These are phyloP conservation scores for Diaporthe caulivora DNA, from an alignment of 2,329 filamentous ascomycete genomes.

Conservation along the genomic window DNA sequence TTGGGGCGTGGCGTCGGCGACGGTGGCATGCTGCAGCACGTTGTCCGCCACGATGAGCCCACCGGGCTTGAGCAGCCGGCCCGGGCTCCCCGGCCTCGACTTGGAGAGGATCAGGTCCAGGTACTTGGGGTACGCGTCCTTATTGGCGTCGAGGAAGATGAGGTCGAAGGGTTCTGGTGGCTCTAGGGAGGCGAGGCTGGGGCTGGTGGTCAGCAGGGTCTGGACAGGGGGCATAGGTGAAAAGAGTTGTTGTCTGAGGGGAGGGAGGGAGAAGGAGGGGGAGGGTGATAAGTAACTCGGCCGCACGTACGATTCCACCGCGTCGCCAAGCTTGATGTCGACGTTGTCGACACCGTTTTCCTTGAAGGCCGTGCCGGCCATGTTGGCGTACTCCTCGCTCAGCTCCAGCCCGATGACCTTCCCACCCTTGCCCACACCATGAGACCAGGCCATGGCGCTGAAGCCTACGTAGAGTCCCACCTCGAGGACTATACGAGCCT, in stretches of 20 bases:
- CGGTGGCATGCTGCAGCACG: constrained; percentile 61
- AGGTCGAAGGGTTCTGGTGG: constrained; percentile 62
- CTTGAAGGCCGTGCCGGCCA: constrained; percentile 54
- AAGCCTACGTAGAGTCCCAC: constrained; percentile 63
- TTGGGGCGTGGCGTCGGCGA: constrained; percentile 53
- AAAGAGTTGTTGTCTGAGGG: background rate
- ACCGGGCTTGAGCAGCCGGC: constrained; percentile 60
- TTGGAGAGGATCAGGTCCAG: constrained; percentile 58
- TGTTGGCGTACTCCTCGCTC: constrained; percentile 55
- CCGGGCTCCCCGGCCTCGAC: constrained; percentile 53
- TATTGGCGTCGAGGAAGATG: constrained; percentile 67
- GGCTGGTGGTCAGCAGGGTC: background rate
- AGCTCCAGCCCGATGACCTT: constrained; percentile 61
- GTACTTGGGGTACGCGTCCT: constrained; percentile 63
- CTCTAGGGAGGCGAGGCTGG: constrained; percentile 50
- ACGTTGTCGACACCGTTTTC: constrained; percentile 57
- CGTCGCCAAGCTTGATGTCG: constrained; percentile 61
- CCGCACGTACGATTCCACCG: constrained; percentile 57
- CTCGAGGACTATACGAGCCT: constrained; percentile 55
- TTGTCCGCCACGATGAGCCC: constrained; percentile 69
- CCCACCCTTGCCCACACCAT: constrained; percentile 58
- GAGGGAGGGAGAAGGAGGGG: background rate
- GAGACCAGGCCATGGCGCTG: constrained; percentile 61
- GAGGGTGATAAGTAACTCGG: background rate
- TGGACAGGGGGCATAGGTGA: background rate